A percentile compares a stretch with the other conserved stretches of the same genome.
Evolutionary conservation across 2,329 filamentous ascomycete species (phyloP).

Genomic region (Clarireedia homoeocarpa): DNA sequence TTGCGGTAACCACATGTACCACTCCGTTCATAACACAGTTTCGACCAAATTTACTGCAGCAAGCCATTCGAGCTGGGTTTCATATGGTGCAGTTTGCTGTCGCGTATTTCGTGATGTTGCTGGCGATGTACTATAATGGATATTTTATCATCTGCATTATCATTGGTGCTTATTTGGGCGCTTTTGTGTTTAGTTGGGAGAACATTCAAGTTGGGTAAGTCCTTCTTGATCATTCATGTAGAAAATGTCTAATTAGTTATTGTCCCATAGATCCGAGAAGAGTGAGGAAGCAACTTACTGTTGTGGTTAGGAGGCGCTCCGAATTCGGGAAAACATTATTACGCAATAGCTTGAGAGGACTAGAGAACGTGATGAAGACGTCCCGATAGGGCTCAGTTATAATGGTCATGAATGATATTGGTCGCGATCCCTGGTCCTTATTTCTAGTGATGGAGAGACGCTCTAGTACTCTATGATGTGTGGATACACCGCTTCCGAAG

Average conservation of each 20-base stretch:
- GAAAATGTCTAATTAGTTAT: not conserved
- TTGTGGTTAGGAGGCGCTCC: not conserved
- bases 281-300: not conserved
- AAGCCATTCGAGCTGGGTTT: slow-evolving; percentile 56
- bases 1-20: slow-evolving; percentile 12
- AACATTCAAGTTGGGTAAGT: slow-evolving; percentile 30
- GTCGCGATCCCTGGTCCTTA: too few species aligned
- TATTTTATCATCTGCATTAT: slow-evolving; percentile 79
- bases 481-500: too few species aligned
- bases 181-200: slow-evolving; percentile 70
- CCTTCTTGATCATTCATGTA: not conserved
- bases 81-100: slow-evolving; percentile 66
- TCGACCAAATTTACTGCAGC: slow-evolving; percentile 56
- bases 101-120: slow-evolving; percentile 73
- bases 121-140: slow-evolving; percentile 56
- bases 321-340: too few species aligned
- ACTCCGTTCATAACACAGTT: slow-evolving; percentile 24
- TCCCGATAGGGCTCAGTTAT: too few species aligned
- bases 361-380: too few species aligned
- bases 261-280: not conserved
- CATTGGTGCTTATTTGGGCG: slow-evolving; percentile 65
- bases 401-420: too few species aligned
- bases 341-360: too few species aligned
- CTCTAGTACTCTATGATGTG: too few species aligned
- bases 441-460: too few species aligned